phyloP scores from a whole-genome alignment of 192 early-diverging fungal genomes.

The Podila minutissima region DNA sequence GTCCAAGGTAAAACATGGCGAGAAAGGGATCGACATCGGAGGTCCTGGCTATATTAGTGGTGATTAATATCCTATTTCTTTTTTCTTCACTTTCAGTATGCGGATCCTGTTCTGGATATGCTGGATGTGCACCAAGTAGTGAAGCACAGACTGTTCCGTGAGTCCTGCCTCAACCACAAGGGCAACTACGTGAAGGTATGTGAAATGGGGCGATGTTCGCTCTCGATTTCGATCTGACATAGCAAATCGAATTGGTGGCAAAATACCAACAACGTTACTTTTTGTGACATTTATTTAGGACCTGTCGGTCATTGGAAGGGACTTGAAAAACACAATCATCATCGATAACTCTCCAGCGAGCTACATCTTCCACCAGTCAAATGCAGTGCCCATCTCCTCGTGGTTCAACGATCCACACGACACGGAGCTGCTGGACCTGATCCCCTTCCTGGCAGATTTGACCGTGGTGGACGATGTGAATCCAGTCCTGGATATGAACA shows the following conservation, averaged over 20 bases:
- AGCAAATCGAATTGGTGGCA: background rate
- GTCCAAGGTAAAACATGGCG: constrained; percentile 68
- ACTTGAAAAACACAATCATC: constrained; percentile 86
- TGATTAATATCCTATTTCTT: background rate
- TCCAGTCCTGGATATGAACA: constrained; percentile 74
- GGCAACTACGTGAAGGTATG: constrained; percentile 95
- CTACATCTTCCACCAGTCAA: constrained; percentile 94
- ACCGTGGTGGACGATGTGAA: constrained; percentile 89
- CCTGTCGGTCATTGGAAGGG: constrained; percentile 87
- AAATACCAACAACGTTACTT: too few relatives aligned
- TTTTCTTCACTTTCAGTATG: constrained; percentile 73
- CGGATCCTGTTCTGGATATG: constrained; percentile 96
- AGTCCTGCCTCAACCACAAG: constrained; percentile 93
- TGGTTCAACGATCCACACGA: constrained; percentile 99
- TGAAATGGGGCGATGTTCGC: too few relatives aligned
- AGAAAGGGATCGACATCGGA: background rate
- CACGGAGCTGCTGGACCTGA: constrained; percentile 93
- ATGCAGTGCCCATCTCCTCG: constrained; percentile 94
- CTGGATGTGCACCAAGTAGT: constrained; percentile 87
- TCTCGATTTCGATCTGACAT: background rate
- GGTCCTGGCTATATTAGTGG: background rate
- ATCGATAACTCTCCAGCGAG: constrained; percentile 97
- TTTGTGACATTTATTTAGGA: constrained; percentile 63
- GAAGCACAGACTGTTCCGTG: constrained; percentile 94
- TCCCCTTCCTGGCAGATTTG: constrained; percentile 94